Percentiles rank a stretch among this genome's conserved stretches.
Evolutionary conservation across 805 yeast species (phyloP).

Genomic region (Schwanniomyces sp.): DNA sequence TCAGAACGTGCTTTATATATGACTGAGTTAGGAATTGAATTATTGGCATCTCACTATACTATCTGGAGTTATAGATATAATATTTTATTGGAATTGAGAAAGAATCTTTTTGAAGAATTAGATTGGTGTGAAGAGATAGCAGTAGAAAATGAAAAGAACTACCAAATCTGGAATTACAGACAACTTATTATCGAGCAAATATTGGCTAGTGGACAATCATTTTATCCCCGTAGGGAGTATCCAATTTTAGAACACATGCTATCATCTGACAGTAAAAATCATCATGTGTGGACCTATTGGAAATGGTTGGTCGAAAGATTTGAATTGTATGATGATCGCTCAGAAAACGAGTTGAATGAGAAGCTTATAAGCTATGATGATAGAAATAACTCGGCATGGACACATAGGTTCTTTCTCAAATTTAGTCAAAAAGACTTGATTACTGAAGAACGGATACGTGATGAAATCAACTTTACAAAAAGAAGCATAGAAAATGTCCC

Average conservation of each 20-base stretch:
- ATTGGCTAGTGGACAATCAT: conserved; percentile 16
- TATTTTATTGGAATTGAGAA: conserved; percentile 42
- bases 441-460: conserved; percentile 18
- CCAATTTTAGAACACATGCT: conserved; percentile 69
- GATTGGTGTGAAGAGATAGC: conserved; percentile 81
- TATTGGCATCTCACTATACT: conserved; percentile 88
- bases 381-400: conserved; percentile 93
- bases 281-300: conserved; percentile 94
- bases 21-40: conserved; percentile 60
- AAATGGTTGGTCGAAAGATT: conserved; percentile 76
- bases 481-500: conserved; percentile 59
- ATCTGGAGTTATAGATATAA: conserved; percentile 76
- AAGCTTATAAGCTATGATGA: conserved; percentile 58
- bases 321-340: conserved; percentile 38
- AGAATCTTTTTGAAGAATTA: conserved; percentile 53
- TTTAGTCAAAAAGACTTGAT: conserved; percentile 18
- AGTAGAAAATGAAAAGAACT: conserved; percentile 78
- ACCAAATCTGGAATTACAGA: conserved; percentile 96
- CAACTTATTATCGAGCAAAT: conserved; percentile 55
- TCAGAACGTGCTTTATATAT: conserved; percentile 70
- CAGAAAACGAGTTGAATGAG: conserved; percentile 55
- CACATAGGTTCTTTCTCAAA: conserved; percentile 68
- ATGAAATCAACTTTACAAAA: conserved; percentile 57
- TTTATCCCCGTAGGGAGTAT: conserved; percentile 54
- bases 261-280: conserved; percentile 80